phyloP scores from a whole-genome alignment of 1,284 basidiomycete genomes.

The Heterobasidion annosum region DNA sequence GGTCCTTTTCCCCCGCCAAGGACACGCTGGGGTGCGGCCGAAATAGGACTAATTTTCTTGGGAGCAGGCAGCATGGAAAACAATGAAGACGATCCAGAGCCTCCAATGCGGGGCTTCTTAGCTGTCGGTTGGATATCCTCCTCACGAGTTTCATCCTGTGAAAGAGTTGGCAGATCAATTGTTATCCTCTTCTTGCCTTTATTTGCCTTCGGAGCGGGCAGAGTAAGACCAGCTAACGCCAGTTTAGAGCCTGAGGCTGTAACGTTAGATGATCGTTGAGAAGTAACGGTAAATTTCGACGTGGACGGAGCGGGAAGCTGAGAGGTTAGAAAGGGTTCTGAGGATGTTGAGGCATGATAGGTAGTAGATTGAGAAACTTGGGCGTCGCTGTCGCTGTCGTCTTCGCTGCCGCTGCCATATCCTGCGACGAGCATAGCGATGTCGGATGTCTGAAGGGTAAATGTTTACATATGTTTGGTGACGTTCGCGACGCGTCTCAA shows the following conservation, averaged over 20 bases:
- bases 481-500: constrained; percentile 6
- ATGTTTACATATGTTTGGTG: constrained; percentile 8
- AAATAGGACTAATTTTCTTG: constrained; percentile 42
- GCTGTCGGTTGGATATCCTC: constrained; percentile 35
- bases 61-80: constrained; percentile 71
- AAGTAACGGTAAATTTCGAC: background rate
- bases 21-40: constrained; percentile 36
- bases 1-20: constrained; percentile 56
- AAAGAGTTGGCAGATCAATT: constrained; percentile 53
- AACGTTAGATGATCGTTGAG: constrained; percentile 21
- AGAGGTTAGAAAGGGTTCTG: constrained; percentile 7
- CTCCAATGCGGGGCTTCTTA: constrained; percentile 49
- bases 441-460: background rate
- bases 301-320: constrained; percentile 13
- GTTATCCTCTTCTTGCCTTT: constrained; percentile 57
- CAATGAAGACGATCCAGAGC: constrained; percentile 39
- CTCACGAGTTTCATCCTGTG: constrained; percentile 30
- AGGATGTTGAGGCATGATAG: constrained; percentile 7
- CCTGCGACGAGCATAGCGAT: constrained; percentile 60
- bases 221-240: constrained; percentile 13
- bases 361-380: constrained; percentile 19
- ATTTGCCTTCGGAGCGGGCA: constrained; percentile 26
- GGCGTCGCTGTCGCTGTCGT: constrained; percentile 40
- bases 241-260: constrained; percentile 11
- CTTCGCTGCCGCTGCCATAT: constrained; percentile 61